phyloP scores from a whole-genome alignment of 2,329 filamentous ascomycete species.

The Purpureocillium lavendulum region DNA sequence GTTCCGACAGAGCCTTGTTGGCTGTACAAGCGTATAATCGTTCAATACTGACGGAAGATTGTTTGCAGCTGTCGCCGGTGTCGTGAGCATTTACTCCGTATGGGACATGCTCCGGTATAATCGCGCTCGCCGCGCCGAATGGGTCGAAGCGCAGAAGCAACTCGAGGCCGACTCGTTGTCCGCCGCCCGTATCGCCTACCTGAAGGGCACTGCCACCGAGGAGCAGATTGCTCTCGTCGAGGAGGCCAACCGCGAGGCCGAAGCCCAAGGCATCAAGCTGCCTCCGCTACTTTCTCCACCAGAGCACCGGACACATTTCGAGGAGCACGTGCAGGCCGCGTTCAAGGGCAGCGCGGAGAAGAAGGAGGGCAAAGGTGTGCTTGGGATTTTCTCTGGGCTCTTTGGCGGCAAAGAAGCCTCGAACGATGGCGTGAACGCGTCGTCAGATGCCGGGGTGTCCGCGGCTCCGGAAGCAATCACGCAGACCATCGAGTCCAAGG shows the following conservation, averaged over 20 bases:
- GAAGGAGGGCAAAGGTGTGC: constrained; percentile 24
- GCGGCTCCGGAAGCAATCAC: background rate
- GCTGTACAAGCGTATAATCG: no score
- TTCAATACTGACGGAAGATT: background rate
- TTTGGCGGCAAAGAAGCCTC: constrained; percentile 13
- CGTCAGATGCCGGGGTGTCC: constrained; percentile 12
- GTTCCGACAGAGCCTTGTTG: no score
- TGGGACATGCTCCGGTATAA: constrained; percentile 55
- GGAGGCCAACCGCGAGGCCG: constrained; percentile 42
- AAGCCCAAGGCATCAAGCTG: constrained; percentile 34
- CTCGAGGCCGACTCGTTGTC: constrained; percentile 47
- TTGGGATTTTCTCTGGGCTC: constrained; percentile 23
- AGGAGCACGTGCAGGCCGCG: constrained; percentile 24
- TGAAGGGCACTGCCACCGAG: constrained; percentile 47
- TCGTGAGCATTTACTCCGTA: constrained; percentile 50
- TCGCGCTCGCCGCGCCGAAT: constrained; percentile 50
- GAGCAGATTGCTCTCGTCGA: constrained; percentile 50
- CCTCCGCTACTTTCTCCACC: constrained; percentile 43
- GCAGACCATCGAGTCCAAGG: constrained; percentile 26
- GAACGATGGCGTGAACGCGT: constrained; percentile 4
- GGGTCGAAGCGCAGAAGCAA: constrained; percentile 45
- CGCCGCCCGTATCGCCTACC: constrained; percentile 50
- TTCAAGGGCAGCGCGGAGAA: constrained; percentile 15
- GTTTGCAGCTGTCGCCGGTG: constrained; percentile 39
- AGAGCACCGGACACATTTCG: constrained; percentile 25